Percentiles rank a stretch among this genome's conserved stretches.
These are phyloP conservation scores for Paecilomyces fulvus DNA, from an alignment of 2,329 filamentous ascomycete genomes.

Conservation along the genomic window DNA sequence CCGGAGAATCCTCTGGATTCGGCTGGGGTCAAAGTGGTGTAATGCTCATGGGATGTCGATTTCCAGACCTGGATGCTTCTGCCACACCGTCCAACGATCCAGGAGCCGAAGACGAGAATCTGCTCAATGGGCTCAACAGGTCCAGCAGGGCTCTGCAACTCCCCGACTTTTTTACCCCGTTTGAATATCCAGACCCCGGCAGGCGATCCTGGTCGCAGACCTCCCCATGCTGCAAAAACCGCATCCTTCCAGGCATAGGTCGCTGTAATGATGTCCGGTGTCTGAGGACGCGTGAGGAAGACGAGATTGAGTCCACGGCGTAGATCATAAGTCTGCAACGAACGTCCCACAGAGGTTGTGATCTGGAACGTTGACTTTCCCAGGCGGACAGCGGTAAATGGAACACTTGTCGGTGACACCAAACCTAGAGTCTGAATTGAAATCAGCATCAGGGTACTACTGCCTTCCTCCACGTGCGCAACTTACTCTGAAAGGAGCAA, in stretches of 20 bases:
- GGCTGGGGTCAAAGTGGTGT: constrained; percentile 65
- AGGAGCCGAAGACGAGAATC: constrained; percentile 77
- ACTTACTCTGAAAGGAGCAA: constrained; percentile 83
- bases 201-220: constrained; percentile 27
- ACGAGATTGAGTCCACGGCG: constrained; percentile 82
- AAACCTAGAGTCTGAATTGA: constrained; percentile 65
- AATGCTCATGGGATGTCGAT: constrained; percentile 71
- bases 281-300: constrained; percentile 87
- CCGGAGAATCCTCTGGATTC: constrained; percentile 49
- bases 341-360: constrained; percentile 84
- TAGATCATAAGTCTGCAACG: constrained; percentile 91
- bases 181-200: constrained; percentile 85
- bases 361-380: constrained; percentile 96
- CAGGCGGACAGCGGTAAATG: constrained; percentile 79
- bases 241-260: constrained; percentile 80
- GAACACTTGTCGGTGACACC: constrained; percentile 81
- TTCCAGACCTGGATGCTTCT: constrained; percentile 87
- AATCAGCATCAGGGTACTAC: constrained; percentile 1
- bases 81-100: constrained; percentile 72
- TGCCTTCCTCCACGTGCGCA: neutral
- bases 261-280: constrained; percentile 75
- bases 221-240: constrained; percentile 84
- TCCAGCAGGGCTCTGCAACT: constrained; percentile 58
- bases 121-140: constrained; percentile 64
- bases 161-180: constrained; percentile 73